Conservation (phyloP, 305 asterid species). For the Solanum aculeatissimum region DNA sequence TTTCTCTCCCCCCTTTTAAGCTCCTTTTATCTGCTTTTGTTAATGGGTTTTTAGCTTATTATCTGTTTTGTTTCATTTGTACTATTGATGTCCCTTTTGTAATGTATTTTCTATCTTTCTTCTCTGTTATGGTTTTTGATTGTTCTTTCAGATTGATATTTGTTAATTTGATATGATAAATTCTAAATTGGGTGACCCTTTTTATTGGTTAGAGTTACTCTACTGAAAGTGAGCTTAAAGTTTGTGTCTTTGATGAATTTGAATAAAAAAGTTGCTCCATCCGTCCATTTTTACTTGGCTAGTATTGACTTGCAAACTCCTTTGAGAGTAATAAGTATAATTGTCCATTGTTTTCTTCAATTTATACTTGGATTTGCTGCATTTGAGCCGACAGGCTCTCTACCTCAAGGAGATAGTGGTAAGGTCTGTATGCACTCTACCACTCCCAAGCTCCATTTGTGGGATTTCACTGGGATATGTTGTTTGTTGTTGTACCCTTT, state of each 20-base stretch:
- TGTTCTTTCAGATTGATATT: neutral
- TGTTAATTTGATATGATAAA: neutral
- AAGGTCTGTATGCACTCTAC: no score
- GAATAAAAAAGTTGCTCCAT: neutral
- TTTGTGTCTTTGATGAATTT: neutral
- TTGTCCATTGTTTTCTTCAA: no score
- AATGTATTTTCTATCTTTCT: neutral
- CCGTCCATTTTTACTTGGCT: neutral
- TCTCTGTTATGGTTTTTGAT: neutral
- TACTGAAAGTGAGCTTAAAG: neutral
- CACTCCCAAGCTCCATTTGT: no score
- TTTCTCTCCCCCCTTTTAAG: neutral
- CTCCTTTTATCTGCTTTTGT: neutral
- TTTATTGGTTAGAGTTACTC: neutral
- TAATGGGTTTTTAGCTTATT: neutral
- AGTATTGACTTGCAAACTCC: no score
- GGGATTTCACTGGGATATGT: no score
- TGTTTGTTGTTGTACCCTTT: neutral
- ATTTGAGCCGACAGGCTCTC: no score
- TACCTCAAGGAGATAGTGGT: no score
- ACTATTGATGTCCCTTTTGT: neutral
- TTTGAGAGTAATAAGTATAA: no score
- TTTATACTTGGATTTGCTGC: no score
- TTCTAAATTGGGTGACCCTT: neutral
- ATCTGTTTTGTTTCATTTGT: neutral